These are phyloP conservation scores for Leptographium flavum DNA, from an alignment of 2,329 filamentous ascomycete species.

Conservation along the genomic window DNA sequence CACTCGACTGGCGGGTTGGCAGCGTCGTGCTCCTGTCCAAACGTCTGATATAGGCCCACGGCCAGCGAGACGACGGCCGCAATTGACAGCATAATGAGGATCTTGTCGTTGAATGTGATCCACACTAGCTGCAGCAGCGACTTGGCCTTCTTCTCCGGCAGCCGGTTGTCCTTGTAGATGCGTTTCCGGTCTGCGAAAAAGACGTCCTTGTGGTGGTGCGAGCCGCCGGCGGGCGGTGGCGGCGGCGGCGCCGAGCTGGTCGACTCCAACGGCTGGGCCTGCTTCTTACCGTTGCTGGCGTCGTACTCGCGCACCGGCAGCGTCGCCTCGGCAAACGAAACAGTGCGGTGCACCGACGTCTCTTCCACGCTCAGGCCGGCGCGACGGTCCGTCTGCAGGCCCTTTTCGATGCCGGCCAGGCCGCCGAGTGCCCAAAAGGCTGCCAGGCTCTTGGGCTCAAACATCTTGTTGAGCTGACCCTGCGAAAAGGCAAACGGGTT, in stretches of 20 bases:
- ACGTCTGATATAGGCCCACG: slow-evolving; percentile 62
- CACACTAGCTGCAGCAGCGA: slow-evolving; percentile 59
- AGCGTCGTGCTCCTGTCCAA: slow-evolving; percentile 39
- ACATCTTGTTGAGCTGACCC: slow-evolving; percentile 72
- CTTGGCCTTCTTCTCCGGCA: slow-evolving; percentile 64
- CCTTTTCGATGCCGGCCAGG: slow-evolving; percentile 62
- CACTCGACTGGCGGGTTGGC: slow-evolving; percentile 51
- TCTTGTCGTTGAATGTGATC: slow-evolving; percentile 77
- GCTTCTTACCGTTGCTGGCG: slow-evolving; percentile 13
- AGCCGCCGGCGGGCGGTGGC: neutral
- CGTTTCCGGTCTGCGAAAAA: slow-evolving; percentile 50
- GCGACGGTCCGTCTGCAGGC: slow-evolving; percentile 56
- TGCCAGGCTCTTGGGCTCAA: slow-evolving; percentile 75
- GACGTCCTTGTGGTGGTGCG: slow-evolving; percentile 12
- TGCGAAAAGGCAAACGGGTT: slow-evolving; percentile 79
- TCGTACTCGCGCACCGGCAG: slow-evolving; percentile 10
- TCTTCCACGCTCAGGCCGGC: slow-evolving; percentile 70
- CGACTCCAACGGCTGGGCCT: slow-evolving; percentile 16
- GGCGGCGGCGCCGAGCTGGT: neutral
- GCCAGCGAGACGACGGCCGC: slow-evolving; percentile 61
- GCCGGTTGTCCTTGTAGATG: slow-evolving; percentile 56
- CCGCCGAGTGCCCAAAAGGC: slow-evolving; percentile 75
- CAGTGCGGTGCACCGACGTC: slow-evolving; percentile 42
- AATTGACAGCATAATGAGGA: slow-evolving; percentile 55
- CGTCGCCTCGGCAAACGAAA: slow-evolving; percentile 61